A percentile compares a stretch with the other conserved stretches of the same genome.
Evolutionary conservation across 1,284 basidiomycete species (phyloP).

Genomic region (Kalmanozyma brasiliensis): DNA sequence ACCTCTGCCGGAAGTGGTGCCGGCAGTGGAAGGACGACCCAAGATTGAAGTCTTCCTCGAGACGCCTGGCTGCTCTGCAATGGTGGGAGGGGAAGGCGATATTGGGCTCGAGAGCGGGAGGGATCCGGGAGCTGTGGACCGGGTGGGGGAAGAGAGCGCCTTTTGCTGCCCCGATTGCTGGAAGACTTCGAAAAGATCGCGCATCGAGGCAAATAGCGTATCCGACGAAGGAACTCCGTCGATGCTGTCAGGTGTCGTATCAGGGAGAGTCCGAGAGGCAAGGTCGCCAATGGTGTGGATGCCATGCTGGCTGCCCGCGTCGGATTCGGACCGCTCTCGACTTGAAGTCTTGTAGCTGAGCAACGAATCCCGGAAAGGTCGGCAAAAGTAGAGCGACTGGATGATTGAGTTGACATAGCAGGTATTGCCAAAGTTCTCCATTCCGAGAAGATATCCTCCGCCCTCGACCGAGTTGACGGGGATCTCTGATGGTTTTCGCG

Average conservation of each 20-base stretch:
- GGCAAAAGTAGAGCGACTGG: constrained; percentile 90
- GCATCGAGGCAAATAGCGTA: constrained; percentile 47
- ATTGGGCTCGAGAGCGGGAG: constrained; percentile 34
- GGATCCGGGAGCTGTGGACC: constrained; percentile 25
- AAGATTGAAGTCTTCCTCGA: constrained; percentile 35
- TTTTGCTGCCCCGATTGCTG: constrained; percentile 39
- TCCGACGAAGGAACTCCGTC: constrained; percentile 41
- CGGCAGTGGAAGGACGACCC: constrained; percentile 33
- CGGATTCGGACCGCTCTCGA: constrained; percentile 20
- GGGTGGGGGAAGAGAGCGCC: constrained; percentile 30
- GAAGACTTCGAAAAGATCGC: constrained; percentile 50
- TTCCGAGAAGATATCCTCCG: constrained; percentile 53
- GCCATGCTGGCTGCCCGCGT: constrained; percentile 11
- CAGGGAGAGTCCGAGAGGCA: constrained; percentile 9
- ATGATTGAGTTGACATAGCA: constrained; percentile 95
- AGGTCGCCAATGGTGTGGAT: constrained; percentile 11
- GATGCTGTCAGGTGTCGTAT: constrained; percentile 11
- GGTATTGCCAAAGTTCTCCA: constrained; percentile 66
- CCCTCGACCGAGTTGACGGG: constrained; percentile 38
- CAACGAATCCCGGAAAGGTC: constrained; percentile 82
- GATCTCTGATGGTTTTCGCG: constrained; percentile 32
- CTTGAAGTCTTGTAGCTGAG: constrained; percentile 51
- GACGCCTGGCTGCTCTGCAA: constrained; percentile 13
- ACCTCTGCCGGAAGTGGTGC: constrained; percentile 29
- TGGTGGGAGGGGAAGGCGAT: constrained; percentile 19